A percentile compares a stretch with the other conserved stretches of the same genome.
Evolutionary conservation across 2,329 filamentous ascomycete species (phyloP).

Genomic region (Boeremia lycopersici): DNA sequence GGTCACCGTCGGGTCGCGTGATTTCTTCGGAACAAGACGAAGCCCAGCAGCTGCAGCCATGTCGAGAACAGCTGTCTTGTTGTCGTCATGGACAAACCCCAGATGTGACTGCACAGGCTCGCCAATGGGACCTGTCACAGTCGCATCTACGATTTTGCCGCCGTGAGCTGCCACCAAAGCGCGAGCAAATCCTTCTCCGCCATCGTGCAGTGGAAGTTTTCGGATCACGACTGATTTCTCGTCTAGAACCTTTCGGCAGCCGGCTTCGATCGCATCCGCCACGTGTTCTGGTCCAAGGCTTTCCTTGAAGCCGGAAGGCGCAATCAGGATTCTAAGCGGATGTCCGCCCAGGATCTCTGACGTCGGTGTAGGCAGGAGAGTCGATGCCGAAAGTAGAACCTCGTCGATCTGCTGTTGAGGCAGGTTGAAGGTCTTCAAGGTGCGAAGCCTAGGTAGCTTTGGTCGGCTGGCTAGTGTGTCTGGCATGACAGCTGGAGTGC

Average conservation of each 20-base stretch:
- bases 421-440: slow-evolving; percentile 31
- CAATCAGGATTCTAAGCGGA: slow-evolving; percentile 52
- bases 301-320: slow-evolving; percentile 62
- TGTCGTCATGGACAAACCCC: slow-evolving; percentile 50
- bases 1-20: slow-evolving; percentile 55
- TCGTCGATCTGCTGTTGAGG: slow-evolving; percentile 25
- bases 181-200: slow-evolving; percentile 59
- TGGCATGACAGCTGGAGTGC: slow-evolving; percentile 3
- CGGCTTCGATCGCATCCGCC: slow-evolving; percentile 58
- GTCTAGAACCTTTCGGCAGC: slow-evolving; percentile 52
- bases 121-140: slow-evolving; percentile 55
- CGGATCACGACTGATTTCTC: slow-evolving; percentile 49
- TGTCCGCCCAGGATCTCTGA: slow-evolving; percentile 29
- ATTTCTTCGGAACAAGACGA: slow-evolving; percentile 53
- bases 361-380: slow-evolving; percentile 24
- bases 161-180: slow-evolving; percentile 54
- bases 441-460: slow-evolving; percentile 24
- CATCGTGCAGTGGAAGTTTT: slow-evolving; percentile 60
- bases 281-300: slow-evolving; percentile 57
- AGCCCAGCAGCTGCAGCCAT: slow-evolving; percentile 62
- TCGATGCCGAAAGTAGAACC: slow-evolving; percentile 24
- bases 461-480: slow-evolving; percentile 12
- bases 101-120: slow-evolving; percentile 53
- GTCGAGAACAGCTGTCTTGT: slow-evolving; percentile 56
- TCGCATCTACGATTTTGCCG: slow-evolving; percentile 47